Percentiles rank a stretch among this genome's conserved stretches.
Conservation (phyloP, 2,329 filamentous ascomycete genomes). For the Fonsecaea erecta region DNA sequence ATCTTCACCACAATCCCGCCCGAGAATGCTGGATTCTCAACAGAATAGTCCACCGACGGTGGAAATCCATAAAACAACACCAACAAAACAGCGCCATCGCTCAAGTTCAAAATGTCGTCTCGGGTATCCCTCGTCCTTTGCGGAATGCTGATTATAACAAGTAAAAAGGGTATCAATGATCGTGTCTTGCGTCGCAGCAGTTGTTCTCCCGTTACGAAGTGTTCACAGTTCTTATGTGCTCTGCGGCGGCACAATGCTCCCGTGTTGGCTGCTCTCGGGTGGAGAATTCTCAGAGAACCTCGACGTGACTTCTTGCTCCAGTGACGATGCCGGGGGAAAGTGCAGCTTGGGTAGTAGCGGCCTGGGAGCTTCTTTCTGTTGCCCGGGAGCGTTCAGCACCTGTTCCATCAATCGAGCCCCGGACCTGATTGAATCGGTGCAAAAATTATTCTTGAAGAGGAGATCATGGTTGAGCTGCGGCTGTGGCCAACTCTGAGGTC, state of each 20-base stretch:
- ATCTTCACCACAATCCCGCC: background rate
- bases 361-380: background rate
- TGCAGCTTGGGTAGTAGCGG: constrained; percentile 8
- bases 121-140: constrained; percentile 16
- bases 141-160: constrained; percentile 8
- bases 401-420: constrained; percentile 6
- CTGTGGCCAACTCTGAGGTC: constrained; percentile 17
- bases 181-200: background rate
- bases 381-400: background rate
- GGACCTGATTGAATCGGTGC: constrained; percentile 8
- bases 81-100: constrained; percentile 17
- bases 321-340: constrained; percentile 5
- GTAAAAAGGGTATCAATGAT: constrained; percentile 18
- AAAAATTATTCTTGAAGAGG: constrained; percentile 9
- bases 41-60: background rate
- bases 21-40: too few species aligned
- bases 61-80: background rate
- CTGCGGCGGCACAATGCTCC: background rate
- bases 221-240: background rate
- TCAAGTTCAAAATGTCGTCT: constrained; percentile 11
- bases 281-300: background rate
- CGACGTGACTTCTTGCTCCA: constrained; percentile 15
- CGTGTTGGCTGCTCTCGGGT: background rate
- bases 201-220: constrained; percentile 7
- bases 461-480: constrained; percentile 20